A percentile compares a stretch with the other conserved stretches of the same genome.
Evolutionary conservation across 1,139 yeast species (phyloP).

Genomic region (Candida sp.): DNA sequence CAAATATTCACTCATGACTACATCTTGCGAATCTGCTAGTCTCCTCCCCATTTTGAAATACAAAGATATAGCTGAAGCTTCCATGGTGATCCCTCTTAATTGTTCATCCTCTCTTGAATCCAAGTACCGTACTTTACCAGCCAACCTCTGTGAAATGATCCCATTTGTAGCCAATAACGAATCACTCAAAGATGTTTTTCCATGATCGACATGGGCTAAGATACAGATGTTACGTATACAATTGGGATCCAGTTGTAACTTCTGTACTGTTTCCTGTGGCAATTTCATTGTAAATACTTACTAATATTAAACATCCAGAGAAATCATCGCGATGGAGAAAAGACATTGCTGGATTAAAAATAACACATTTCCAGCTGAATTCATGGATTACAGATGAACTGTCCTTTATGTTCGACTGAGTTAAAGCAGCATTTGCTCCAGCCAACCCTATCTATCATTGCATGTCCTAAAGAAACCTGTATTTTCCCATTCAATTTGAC

Average conservation of each 20-base stretch:
- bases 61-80: slow-evolving; percentile 86
- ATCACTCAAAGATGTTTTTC: slow-evolving; percentile 94
- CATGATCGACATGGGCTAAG: slow-evolving; percentile 98
- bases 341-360: background rate
- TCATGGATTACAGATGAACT: slow-evolving; percentile 13
- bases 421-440: slow-evolving; percentile 24
- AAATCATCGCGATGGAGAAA: too few relatives aligned
- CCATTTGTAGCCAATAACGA: slow-evolving; percentile 94
- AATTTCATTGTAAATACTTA: slow-evolving; percentile 35
- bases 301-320: too few relatives aligned
- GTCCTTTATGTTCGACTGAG: slow-evolving; percentile 25
- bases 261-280: slow-evolving; percentile 59
- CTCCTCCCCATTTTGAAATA: slow-evolving; percentile 67
- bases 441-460: slow-evolving; percentile 20
- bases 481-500: slow-evolving; percentile 31
- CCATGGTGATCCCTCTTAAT: slow-evolving; percentile 96
- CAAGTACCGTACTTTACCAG: slow-evolving; percentile 89
- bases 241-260: slow-evolving; percentile 67
- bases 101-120: slow-evolving; percentile 98
- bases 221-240: slow-evolving; percentile 88
- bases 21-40: slow-evolving; percentile 26
- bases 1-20: slow-evolving; percentile 66
- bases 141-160: slow-evolving; percentile 89
- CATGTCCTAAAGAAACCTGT: slow-evolving; percentile 26
- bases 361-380: background rate